Conservation (phyloP, 495 filamentous ascomycete genomes). For the Tuber indicum region DNA sequence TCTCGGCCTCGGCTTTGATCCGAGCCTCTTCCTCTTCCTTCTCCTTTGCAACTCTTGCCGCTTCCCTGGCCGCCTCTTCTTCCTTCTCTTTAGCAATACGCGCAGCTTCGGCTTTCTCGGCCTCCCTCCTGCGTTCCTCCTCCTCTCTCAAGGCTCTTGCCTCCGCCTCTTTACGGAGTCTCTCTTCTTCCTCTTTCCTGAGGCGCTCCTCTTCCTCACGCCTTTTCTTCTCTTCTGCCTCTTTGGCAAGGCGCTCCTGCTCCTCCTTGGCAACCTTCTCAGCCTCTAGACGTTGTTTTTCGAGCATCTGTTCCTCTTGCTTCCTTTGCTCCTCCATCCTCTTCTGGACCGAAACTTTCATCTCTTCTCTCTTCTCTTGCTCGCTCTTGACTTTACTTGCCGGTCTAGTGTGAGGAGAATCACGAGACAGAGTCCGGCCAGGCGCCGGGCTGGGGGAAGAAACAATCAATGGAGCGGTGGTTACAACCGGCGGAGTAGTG, state of each 20-base stretch:
- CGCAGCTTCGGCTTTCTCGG: constrained; percentile 50
- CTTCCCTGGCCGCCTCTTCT: constrained; percentile 50
- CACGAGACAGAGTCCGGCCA: constrained; percentile 52
- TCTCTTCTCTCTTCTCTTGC: constrained; percentile 56
- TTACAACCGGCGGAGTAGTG: constrained; percentile 41
- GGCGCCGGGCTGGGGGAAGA: constrained; percentile 61
- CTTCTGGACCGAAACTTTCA: constrained; percentile 44
- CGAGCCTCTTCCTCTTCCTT: constrained; percentile 55
- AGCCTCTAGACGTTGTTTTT: constrained; percentile 39
- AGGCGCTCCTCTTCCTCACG: constrained; percentile 53
- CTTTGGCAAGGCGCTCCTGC: constrained; percentile 42
- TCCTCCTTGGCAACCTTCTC: constrained; percentile 47
- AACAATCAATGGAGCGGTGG: constrained; percentile 57
- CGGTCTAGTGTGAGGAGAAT: constrained; percentile 50
- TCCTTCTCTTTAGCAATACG: constrained; percentile 49
- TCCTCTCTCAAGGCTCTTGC: constrained; percentile 44
- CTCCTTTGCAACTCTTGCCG: constrained; percentile 50
- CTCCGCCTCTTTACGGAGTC: constrained; percentile 48
- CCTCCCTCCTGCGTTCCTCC: constrained; percentile 47
- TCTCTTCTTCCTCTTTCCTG: constrained; percentile 44
- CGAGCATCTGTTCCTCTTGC: constrained; percentile 47
- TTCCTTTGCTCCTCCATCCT: constrained; percentile 47
- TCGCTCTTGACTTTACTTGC: constrained; percentile 61
- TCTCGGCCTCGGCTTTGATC: constrained; percentile 45
- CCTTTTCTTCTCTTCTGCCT: constrained; percentile 44